These are phyloP conservation scores for Taphrina communis DNA, from an alignment of 1,139 yeast species.

Conservation along the genomic window DNA sequence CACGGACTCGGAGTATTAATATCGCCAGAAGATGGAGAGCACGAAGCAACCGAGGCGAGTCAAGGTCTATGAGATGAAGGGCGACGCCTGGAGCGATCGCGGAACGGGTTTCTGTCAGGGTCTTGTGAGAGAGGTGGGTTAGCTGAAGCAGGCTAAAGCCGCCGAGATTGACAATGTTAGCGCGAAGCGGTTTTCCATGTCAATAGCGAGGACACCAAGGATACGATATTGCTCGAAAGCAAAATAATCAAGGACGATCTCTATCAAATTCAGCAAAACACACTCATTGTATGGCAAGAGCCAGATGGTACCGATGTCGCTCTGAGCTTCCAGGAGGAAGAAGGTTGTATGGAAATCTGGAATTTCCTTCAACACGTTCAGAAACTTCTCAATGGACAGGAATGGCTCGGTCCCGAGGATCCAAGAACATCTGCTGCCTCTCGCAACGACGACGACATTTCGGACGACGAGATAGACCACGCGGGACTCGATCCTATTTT, in stretches of 20 bases:
- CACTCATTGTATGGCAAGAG: slow-evolving; percentile 94
- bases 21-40: slow-evolving; percentile 14
- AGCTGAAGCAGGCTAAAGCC: neutral
- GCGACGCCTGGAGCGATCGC: slow-evolving; percentile 86
- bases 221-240: slow-evolving; percentile 67
- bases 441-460: slow-evolving; percentile 33
- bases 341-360: slow-evolving; percentile 84
- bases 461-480: slow-evolving; percentile 38
- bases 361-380: slow-evolving; percentile 42
- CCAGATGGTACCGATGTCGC: slow-evolving; percentile 80
- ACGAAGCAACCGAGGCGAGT: slow-evolving; percentile 59
- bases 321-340: slow-evolving; percentile 86
- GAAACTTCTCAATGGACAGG: slow-evolving; percentile 35
- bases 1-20: neutral
- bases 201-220: slow-evolving; percentile 68
- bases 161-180: neutral
- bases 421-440: slow-evolving; percentile 2
- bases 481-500: slow-evolving; percentile 33
- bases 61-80: slow-evolving; percentile 80
- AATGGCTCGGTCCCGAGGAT: slow-evolving; percentile 33
- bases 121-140: slow-evolving; percentile 55
- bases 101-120: slow-evolving; percentile 94
- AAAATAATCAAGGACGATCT: slow-evolving; percentile 74
- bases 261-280: slow-evolving; percentile 88
- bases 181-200: slow-evolving; percentile 69